Conservation (phyloP, 805 yeast genomes). For the Monosporozyma siamensis region DNA sequence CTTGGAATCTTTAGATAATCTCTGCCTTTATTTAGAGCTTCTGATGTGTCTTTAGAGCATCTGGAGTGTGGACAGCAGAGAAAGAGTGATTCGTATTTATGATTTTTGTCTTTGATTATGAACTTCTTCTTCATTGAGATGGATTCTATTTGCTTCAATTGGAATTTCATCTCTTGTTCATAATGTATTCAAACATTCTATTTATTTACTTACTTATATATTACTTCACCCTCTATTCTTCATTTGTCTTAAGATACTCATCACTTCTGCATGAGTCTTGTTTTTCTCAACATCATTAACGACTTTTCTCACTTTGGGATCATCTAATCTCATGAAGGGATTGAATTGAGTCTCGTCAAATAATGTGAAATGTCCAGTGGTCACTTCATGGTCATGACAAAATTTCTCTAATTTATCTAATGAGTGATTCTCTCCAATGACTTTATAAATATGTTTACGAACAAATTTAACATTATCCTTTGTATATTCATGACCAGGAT, state of each 20-base stretch:
- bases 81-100: slow-evolving; percentile 22
- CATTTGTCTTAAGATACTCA: slow-evolving; percentile 65
- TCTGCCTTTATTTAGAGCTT: slow-evolving; percentile 37
- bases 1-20: slow-evolving; percentile 20
- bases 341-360: slow-evolving; percentile 73
- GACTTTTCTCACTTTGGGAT: slow-evolving; percentile 49
- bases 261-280: slow-evolving; percentile 40
- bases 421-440: slow-evolving; percentile 34
- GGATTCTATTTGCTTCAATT: background rate
- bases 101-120: slow-evolving; percentile 2
- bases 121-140: slow-evolving; percentile 4
- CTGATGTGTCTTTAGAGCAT: slow-evolving; percentile 22
- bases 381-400: slow-evolving; percentile 47
- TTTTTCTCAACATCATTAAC: slow-evolving; percentile 41
- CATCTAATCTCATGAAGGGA: slow-evolving; percentile 79
- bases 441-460: slow-evolving; percentile 45
- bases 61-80: slow-evolving; percentile 47
- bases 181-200: slow-evolving; percentile 7
- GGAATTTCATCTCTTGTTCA: background rate
- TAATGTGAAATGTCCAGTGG: slow-evolving; percentile 83
- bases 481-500: slow-evolving; percentile 96
- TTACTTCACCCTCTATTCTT: slow-evolving; percentile 48
- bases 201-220: too few species aligned
- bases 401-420: slow-evolving; percentile 46
- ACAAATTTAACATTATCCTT: slow-evolving; percentile 72